Conservation (phyloP, 2,329 filamentous ascomycete species). For the Exophiala sp. region DNA sequence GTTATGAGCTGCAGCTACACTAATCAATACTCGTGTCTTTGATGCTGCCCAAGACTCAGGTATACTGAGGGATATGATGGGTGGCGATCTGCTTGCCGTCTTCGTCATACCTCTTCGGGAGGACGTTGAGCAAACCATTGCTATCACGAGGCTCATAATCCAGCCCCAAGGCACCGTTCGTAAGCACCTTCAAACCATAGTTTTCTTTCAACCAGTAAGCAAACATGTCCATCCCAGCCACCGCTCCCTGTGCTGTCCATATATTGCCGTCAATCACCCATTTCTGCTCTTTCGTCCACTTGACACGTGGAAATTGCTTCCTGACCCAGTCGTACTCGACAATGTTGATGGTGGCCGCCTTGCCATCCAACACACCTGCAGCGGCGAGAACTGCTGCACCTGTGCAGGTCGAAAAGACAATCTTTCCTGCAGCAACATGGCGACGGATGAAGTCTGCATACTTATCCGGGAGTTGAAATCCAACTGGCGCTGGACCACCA, state of each 20-base stretch:
- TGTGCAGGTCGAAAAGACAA: slow-evolving; percentile 13
- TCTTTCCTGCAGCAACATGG: neutral
- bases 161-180: slow-evolving; percentile 19
- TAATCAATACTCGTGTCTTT: too few species aligned
- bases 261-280: slow-evolving; percentile 43
- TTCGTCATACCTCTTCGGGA: slow-evolving; percentile 11
- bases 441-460: slow-evolving; percentile 7
- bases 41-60: too few species aligned
- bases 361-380: slow-evolving; percentile 43
- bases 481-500: slow-evolving; percentile 1
- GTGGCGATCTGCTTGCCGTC: slow-evolving; percentile 5
- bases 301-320: slow-evolving; percentile 37
- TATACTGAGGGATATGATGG: neutral
- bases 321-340: slow-evolving; percentile 30
- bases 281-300: slow-evolving; percentile 44
- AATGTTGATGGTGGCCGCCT: slow-evolving; percentile 44
- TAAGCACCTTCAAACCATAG: slow-evolving; percentile 28
- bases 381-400: slow-evolving; percentile 25
- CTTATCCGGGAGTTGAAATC: neutral
- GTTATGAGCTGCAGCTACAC: too few species aligned
- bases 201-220: slow-evolving; percentile 40
- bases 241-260: slow-evolving; percentile 46
- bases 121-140: slow-evolving; percentile 25
- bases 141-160: slow-evolving; percentile 39
- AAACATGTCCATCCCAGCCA: slow-evolving; percentile 47